Evolutionary conservation across 768 basidiomycete genomes (phyloP).

Genomic region (Ephemerocybe angulata): DNA sequence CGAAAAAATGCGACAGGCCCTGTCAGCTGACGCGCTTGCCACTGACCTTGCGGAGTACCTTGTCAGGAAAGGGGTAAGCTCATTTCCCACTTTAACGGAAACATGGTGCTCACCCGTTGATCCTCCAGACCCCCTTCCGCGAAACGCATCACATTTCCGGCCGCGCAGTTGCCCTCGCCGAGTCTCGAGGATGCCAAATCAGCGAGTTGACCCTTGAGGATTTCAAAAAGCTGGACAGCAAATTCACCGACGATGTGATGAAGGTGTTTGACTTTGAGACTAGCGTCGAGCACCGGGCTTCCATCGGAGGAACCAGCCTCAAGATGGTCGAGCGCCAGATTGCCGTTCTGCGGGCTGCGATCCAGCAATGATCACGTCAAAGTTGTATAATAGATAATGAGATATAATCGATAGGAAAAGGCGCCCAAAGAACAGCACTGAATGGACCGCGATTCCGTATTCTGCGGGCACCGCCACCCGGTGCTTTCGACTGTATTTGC

Average conservation of each 20-base stretch:
- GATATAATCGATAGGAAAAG: too few species aligned
- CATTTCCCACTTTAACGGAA: conserved; percentile 16
- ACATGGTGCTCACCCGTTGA: conserved; percentile 2
- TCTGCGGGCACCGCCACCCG: conserved; percentile 4
- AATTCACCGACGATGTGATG: conserved; percentile 80
- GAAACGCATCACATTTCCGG: conserved; percentile 99
- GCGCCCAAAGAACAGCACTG: too few species aligned
- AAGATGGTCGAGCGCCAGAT: conserved; percentile 87
- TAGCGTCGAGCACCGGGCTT: conserved; percentile 86
- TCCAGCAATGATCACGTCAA: conserved; percentile 33
- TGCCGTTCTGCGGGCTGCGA: conserved; percentile 59
- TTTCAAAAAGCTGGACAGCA: conserved; percentile 67
- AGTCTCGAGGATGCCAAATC: conserved; percentile 74
- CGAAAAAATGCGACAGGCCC: conserved; percentile 82
- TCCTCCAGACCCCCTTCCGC: conserved; percentile 85
- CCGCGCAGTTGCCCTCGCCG: conserved; percentile 91
- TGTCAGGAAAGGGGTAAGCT: conserved; percentile 94
- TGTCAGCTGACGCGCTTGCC: conserved; percentile 97
- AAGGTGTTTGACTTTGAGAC: conserved; percentile 93
- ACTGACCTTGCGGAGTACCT: conserved; percentile 99
- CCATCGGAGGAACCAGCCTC: conserved; percentile 88
- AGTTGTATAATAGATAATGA: not conserved
- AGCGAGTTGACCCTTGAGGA: conserved; percentile 78
- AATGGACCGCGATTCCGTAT: too few species aligned
- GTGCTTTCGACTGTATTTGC: conserved; percentile 1